Percentiles rank a stretch among this genome's conserved stretches.
phyloP scores from a whole-genome alignment of 768 basidiomycete genomes.

The Leccinum aurantiacum region DNA sequence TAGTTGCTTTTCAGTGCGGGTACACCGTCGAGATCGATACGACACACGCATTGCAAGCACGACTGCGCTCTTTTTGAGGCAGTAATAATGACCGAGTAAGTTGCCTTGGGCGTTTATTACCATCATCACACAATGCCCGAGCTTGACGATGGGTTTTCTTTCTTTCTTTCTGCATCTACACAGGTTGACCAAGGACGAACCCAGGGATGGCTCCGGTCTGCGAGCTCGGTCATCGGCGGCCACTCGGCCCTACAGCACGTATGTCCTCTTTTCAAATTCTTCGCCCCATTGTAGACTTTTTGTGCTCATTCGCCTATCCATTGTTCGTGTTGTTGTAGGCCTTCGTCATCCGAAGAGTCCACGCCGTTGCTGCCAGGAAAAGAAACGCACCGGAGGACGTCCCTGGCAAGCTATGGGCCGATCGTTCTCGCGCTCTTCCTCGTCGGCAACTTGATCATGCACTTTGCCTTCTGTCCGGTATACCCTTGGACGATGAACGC shows the following conservation, averaged over 20 bases:
- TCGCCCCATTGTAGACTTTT: neutral
- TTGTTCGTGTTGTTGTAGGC: neutral
- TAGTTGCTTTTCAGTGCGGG: constrained; percentile 9
- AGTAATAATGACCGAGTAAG: constrained; percentile 4
- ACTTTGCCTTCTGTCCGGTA: constrained; percentile 10
- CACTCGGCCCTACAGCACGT: neutral
- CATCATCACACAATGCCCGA: neutral
- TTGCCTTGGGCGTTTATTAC: neutral
- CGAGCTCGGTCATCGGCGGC: neutral
- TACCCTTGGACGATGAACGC: constrained; percentile 10
- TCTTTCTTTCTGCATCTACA: neutral
- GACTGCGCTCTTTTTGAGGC: too few species aligned
- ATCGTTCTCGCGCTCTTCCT: neutral
- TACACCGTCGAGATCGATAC: neutral
- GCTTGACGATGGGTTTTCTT: neutral
- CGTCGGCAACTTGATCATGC: neutral
- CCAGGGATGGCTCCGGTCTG: too few species aligned
- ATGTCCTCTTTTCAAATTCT: neutral
- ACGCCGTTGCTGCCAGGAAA: constrained; percentile 11
- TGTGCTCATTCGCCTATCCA: too few species aligned
- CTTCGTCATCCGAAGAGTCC: constrained; percentile 4
- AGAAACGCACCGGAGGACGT: neutral
- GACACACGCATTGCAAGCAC: neutral
- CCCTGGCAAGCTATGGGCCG: neutral
- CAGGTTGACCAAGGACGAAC: neutral